Conservation (phyloP, 2,329 filamentous ascomycete species). For the Diplodia intermedia region DNA sequence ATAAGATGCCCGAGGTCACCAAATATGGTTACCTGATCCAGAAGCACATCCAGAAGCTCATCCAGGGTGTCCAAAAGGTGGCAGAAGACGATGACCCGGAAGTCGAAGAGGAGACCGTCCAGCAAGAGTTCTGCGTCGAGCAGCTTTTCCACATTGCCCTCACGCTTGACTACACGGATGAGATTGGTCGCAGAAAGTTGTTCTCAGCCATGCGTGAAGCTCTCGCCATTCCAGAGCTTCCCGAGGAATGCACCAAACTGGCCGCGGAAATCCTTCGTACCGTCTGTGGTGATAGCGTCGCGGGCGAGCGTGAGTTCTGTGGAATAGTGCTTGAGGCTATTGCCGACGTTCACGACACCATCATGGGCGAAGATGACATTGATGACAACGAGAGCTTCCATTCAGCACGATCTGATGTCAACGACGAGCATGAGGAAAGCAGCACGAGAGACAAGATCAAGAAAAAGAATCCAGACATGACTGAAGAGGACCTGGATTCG, state of each 20-base stretch:
- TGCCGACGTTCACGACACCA: slow-evolving; percentile 94
- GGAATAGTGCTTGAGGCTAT: slow-evolving; percentile 90
- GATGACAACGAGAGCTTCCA: slow-evolving; percentile 81
- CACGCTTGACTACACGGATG: slow-evolving; percentile 96
- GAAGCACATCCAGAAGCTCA: slow-evolving; percentile 74
- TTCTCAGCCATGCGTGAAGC: slow-evolving; percentile 87
- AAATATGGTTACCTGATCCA: slow-evolving; percentile 87
- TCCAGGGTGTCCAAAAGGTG: slow-evolving; percentile 67
- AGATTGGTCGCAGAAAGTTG: slow-evolving; percentile 95
- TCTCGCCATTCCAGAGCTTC: slow-evolving; percentile 83
- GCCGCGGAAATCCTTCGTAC: slow-evolving; percentile 80
- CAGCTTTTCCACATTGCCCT: slow-evolving; percentile 91
- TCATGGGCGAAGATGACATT: slow-evolving; percentile 68
- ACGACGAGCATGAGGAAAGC: slow-evolving; percentile 69
- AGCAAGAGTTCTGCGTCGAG: slow-evolving; percentile 94
- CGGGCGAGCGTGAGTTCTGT: slow-evolving; percentile 82
- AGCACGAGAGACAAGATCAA: slow-evolving; percentile 45
- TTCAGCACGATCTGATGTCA: slow-evolving; percentile 86
- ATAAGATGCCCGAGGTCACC: slow-evolving; percentile 94
- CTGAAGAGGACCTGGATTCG: slow-evolving; percentile 68
- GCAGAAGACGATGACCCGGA: slow-evolving; percentile 61
- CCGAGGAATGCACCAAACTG: slow-evolving; percentile 91
- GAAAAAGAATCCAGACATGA: slow-evolving; percentile 56
- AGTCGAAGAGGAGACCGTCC: slow-evolving; percentile 75
- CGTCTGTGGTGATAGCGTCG: slow-evolving; percentile 77